Percentiles rank a stretch among this genome's conserved stretches.
phyloP scores from a whole-genome alignment of 1,139 yeast species.

The Torulaspora pretoriensis region DNA sequence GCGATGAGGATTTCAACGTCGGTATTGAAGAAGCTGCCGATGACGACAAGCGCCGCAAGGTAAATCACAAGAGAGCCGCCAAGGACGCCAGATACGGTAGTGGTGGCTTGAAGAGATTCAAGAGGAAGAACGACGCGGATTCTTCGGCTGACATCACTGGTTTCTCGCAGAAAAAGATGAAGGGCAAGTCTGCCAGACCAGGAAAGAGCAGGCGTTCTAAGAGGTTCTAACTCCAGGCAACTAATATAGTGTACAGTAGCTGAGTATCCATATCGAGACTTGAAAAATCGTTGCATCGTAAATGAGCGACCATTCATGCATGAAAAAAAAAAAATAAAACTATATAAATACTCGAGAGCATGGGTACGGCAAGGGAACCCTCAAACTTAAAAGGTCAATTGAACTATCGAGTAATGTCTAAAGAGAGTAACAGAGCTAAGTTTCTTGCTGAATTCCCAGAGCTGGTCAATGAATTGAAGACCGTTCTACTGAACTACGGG shows the following conservation, averaged over 20 bases:
- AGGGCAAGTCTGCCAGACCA: slow-evolving; percentile 54
- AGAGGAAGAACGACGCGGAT: slow-evolving; percentile 67
- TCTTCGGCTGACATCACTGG: slow-evolving; percentile 70
- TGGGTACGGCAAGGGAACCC: not conserved
- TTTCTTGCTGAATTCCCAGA: slow-evolving; percentile 74
- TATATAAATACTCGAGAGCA: not conserved
- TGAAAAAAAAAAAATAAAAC: slow-evolving; percentile 3
- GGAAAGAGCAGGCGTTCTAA: slow-evolving; percentile 65
- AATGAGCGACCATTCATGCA: slow-evolving; percentile 5
- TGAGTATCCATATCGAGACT: not conserved
- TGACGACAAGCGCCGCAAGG: slow-evolving; percentile 43
- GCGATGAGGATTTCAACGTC: slow-evolving; percentile 50
- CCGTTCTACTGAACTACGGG: slow-evolving; percentile 60
- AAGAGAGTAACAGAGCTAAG: slow-evolving; percentile 45
- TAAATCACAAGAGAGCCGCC: slow-evolving; percentile 60
- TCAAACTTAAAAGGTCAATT: slow-evolving; percentile 1
- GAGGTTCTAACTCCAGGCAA: slow-evolving; percentile 11
- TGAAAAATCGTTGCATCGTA: slow-evolving; percentile 4
- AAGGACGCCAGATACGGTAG: slow-evolving; percentile 65
- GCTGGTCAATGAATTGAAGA: slow-evolving; percentile 70
- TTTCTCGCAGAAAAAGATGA: slow-evolving; percentile 55
- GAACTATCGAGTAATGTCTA: slow-evolving; percentile 25
- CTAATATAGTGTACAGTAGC: slow-evolving; percentile 5
- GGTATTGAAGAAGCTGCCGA: slow-evolving; percentile 77
- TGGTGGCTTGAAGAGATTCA: slow-evolving; percentile 76